These are phyloP conservation scores for Omphalotus guepiniiformis DNA, from an alignment of 768 basidiomycete genomes.

Conservation along the genomic window DNA sequence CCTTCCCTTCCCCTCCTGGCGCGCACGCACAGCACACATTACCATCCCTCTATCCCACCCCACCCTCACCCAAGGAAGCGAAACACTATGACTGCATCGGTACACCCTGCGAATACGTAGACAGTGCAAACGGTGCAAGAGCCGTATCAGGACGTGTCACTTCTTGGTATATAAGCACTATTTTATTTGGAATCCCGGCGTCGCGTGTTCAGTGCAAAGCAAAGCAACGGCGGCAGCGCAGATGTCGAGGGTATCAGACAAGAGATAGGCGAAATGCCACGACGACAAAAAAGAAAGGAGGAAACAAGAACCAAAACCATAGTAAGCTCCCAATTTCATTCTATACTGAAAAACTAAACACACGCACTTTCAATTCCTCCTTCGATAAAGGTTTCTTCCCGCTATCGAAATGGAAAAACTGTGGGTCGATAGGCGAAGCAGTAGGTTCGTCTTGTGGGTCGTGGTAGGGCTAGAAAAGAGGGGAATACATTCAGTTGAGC, in stretches of 20 bases:
- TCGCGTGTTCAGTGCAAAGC: no score
- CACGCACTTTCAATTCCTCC: conserved; percentile 7
- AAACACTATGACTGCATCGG: neutral
- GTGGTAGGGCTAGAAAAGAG: conserved; percentile 3
- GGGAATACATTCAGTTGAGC: neutral
- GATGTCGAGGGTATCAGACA: no score
- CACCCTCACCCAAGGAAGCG: neutral
- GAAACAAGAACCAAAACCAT: no score
- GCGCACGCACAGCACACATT: neutral
- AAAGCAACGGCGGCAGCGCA: no score
- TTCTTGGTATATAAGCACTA: conserved; percentile 6
- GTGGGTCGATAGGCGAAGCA: conserved; percentile 10
- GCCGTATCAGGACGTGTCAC: neutral
- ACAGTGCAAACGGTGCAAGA: neutral
- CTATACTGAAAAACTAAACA: neutral
- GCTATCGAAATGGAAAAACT: conserved; percentile 5
- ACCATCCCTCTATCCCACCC: neutral
- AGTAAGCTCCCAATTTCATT: no score
- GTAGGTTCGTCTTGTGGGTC: conserved; percentile 6
- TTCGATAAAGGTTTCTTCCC: conserved; percentile 6
- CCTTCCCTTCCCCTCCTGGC: no score
- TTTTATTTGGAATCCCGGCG: no score
- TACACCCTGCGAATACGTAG: neutral
- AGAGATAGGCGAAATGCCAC: no score
- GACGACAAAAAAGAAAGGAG: no score